These are phyloP conservation scores for Durotheca rogersii DNA, from an alignment of 495 filamentous ascomycete genomes.

Conservation along the genomic window DNA sequence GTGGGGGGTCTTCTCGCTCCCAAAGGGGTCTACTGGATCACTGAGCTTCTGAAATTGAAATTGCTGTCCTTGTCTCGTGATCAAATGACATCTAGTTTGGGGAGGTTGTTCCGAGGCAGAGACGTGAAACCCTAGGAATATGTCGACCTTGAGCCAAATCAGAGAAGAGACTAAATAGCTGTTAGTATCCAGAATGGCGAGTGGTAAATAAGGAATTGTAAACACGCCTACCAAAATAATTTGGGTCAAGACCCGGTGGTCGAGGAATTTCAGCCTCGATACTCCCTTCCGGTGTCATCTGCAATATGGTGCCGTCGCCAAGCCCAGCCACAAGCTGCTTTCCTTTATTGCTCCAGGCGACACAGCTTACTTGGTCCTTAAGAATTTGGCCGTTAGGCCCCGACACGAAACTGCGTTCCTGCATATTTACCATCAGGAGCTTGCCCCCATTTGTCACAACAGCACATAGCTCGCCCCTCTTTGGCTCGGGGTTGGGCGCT, in stretches of 20 bases:
- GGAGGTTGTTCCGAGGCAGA: constrained; percentile 57
- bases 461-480: constrained; percentile 65
- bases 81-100: constrained; percentile 69
- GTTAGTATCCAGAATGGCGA: constrained; percentile 13
- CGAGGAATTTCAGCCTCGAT: constrained; percentile 76
- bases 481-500: constrained; percentile 75
- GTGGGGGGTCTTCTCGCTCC: constrained; percentile 65
- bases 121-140: constrained; percentile 78
- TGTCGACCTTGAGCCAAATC: constrained; percentile 82
- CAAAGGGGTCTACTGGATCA: constrained; percentile 70
- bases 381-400: constrained; percentile 66
- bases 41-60: constrained; percentile 72
- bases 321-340: constrained; percentile 92
- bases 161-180: constrained; percentile 71
- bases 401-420: constrained; percentile 57
- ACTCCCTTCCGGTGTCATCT: constrained; percentile 78
- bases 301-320: constrained; percentile 73
- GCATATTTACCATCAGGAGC: constrained; percentile 79
- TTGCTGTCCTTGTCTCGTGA: constrained; percentile 60
- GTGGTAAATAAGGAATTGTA: constrained; percentile 18
- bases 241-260: constrained; percentile 64
- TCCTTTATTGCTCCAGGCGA: constrained; percentile 88
- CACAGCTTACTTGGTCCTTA: constrained; percentile 74
- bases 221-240: constrained; percentile 64
- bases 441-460: constrained; percentile 78